Evolutionary conservation across 1,284 basidiomycete genomes (phyloP), one percentile per base, ranked within the genome.

Genomic region (Thelephora terrestris): DNA sequence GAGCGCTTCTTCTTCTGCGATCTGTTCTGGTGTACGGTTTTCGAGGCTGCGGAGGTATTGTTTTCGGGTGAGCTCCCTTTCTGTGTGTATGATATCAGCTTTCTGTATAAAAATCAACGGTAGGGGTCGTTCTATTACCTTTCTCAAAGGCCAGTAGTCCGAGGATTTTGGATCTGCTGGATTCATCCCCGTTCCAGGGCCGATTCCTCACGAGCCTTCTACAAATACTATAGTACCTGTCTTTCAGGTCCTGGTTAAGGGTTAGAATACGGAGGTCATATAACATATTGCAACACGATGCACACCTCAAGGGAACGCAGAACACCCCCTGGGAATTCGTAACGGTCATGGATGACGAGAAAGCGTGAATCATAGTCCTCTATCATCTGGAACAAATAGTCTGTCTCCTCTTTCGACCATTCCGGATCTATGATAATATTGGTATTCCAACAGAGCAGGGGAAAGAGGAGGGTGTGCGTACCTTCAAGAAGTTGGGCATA

Each of bases 381-480:
- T 17, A 89, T 83, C 14, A 97, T 66, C 5, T 73, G 70, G 66
- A 99, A 95, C 0, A 99, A 74, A 61, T 98, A 93, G 61, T 92
- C 87, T 0, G 96, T 98, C 69, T 99, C 94, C 58, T 94, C 91
- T 55, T 86, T 86, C 0, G 90, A 80, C 96, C 96, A 99, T 50
- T 86, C 82, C 16, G 72, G 71, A 62, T 98, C 93, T 82, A 40
- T 3, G 18, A 20, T 38, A 23, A 39, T 16, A 6, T 36, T 29
- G 45, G 38, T 34, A 17, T 35, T 27, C 35, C 27, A 20, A 45
- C 27, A 29, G 37, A 20, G 38, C 21, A 37, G 20, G 17, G 35
- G 0, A 21, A 3, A 47, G 14, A 47, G n/a, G 43, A 35, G 36
- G 4, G n/a, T 32, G 14, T 16, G 56, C 66, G 27, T 49, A 85